Evolutionary conservation across 345 rosid genomes (phyloP).

Genomic region (Populus pruinosa): DNA sequence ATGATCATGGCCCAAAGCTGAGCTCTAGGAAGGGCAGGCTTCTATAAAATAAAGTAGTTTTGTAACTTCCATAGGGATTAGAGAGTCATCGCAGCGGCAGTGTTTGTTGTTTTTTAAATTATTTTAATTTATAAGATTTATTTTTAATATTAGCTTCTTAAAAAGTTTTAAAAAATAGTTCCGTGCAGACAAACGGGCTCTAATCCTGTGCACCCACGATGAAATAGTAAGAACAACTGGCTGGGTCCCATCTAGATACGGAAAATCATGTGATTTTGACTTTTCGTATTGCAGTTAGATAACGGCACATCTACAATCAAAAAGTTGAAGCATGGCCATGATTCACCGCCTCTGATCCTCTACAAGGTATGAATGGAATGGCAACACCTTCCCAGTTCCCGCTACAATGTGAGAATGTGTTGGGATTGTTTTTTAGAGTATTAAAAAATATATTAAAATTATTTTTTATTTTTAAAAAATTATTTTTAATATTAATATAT

Average conservation of each 20-base stretch:
- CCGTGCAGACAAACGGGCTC: too few relatives aligned
- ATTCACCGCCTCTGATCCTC: not conserved
- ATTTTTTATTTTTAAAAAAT: too few relatives aligned
- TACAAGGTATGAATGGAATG: not conserved
- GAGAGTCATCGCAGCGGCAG: not conserved
- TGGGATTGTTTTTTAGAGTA: too few relatives aligned
- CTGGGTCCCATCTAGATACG: constrained; percentile 19
- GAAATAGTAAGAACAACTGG: not conserved
- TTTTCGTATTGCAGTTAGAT: not conserved
- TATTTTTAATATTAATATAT: too few relatives aligned
- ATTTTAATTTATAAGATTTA: too few relatives aligned
- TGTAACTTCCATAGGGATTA: too few relatives aligned
- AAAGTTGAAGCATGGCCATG: not conserved
- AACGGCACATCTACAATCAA: not conserved
- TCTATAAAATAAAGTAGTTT: not conserved
- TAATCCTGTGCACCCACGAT: not conserved
- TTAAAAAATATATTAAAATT: too few relatives aligned
- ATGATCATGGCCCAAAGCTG: not conserved
- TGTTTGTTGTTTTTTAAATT: too few relatives aligned
- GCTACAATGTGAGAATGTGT: too few relatives aligned
- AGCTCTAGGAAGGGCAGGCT: not conserved
- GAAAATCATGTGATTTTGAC: constrained; percentile 15
- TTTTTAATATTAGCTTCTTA: too few relatives aligned
- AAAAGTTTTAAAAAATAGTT: too few relatives aligned
- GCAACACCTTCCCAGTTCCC: not conserved